Base-by-base conservation (phyloP, 805 yeast species). In the Ogataea trehaloabstinens region DNA sequence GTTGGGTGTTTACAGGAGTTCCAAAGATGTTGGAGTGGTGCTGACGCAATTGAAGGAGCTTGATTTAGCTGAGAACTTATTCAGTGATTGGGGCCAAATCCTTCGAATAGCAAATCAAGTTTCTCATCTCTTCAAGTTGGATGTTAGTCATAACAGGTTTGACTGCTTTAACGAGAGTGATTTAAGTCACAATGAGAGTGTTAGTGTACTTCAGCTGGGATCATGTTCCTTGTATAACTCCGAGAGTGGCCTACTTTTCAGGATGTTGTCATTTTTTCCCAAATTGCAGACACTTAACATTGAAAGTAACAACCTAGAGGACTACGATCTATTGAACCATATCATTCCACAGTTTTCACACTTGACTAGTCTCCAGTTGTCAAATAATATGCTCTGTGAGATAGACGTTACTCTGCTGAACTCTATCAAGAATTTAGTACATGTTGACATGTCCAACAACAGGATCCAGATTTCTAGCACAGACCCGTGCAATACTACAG, bases 41-140 rank as follows among this genome's bases (percentile, higher is more conserved):
- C 48, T 63, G 13, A 40, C 33, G 13, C 57, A 49, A 41, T 53
- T 68, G 34, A 38, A 31, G 24, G 61, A 59, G 17, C 62, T 88
- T 28, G 86, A 84, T 57, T 47, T 88, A 34, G 71, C 87, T 10
- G 74, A 62, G 53, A 83, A 86, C 54, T 58, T 84, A 34, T 57
- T 86, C 28, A 52, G 54, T 16, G 60, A 67, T 37, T 52, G 80
- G 42, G 38, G 52, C 0, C 62, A 57, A 1, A 52, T 83, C 0
- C 51, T 68, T 36, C 45, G 51, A 1, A 56, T 82, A 11, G 42
- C 73, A 0, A 38, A 48, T 3, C 40, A 49, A 3, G 44, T 80
- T 22, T 66, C 71, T 0, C 41, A 44, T 0, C 45, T 87, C 5
- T 42, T 50, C 17, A 53, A 56, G 1, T 46, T 86, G 22, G 68